A percentile compares a stretch with the other conserved stretches of the same genome.
These are phyloP conservation scores for Saturnispora besseyi DNA, from an alignment of 805 yeast species.

Conservation along the genomic window DNA sequence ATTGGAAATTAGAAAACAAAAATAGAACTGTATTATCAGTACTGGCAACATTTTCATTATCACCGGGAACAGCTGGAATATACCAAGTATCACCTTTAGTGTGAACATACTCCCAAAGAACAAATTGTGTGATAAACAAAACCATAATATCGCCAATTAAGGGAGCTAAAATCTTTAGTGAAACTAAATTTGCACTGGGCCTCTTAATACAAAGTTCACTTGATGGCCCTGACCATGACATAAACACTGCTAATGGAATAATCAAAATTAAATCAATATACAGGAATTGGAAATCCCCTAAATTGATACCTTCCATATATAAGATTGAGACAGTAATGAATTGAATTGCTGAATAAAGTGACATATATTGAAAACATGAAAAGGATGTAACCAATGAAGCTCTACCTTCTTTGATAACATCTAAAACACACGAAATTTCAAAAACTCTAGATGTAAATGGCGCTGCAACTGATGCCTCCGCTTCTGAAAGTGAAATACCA, in stretches of 20 bases:
- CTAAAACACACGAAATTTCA: conserved; percentile 87
- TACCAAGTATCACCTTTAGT: conserved; percentile 61
- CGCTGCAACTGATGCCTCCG: conserved; percentile 98
- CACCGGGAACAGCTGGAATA: conserved; percentile 68
- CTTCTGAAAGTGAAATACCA: conserved; percentile 91
- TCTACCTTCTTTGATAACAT: conserved; percentile 89
- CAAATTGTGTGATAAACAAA: conserved; percentile 54
- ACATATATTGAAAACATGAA: conserved; percentile 97
- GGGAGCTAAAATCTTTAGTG: conserved; percentile 80
- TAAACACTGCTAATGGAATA: conserved; percentile 88
- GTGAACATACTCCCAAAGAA: conserved; percentile 50
- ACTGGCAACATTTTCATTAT: conserved; percentile 71
- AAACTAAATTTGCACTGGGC: conserved; percentile 90
- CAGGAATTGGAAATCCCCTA: conserved; percentile 94
- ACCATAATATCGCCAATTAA: conserved; percentile 68
- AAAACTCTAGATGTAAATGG: conserved; percentile 90
- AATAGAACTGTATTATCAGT: conserved; percentile 87
- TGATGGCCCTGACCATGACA: conserved; percentile 95
- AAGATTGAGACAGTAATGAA: conserved; percentile 78
- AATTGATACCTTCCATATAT: conserved; percentile 80
- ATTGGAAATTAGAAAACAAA: conserved; percentile 77
- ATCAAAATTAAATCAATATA: conserved; percentile 88
- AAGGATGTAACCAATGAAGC: conserved; percentile 92
- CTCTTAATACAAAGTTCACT: conserved; percentile 52
- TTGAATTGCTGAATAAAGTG: conserved; percentile 93